phyloP scores from a whole-genome alignment of 768 basidiomycete genomes.

The Lentinula raphanica region DNA sequence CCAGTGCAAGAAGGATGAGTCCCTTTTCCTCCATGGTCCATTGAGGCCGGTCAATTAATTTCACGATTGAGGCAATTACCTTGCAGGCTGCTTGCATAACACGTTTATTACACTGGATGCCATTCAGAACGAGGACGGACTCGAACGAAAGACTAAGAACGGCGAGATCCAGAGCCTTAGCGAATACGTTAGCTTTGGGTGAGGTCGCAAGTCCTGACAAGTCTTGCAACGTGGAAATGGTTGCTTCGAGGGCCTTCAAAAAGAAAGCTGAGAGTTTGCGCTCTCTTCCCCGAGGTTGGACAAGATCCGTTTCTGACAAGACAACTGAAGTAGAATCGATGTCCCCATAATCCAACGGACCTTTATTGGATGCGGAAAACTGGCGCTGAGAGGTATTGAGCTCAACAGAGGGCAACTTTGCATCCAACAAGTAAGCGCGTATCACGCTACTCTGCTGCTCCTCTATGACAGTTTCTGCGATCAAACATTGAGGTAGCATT shows the following conservation, averaged over 20 bases:
- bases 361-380: not conserved
- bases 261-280: constrained; percentile 59
- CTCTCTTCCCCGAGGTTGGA: constrained; percentile 53
- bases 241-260: constrained; percentile 52
- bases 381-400: not conserved
- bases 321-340: not conserved
- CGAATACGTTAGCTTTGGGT: constrained; percentile 57
- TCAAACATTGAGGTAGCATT: constrained; percentile 64
- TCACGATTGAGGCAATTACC: constrained; percentile 30
- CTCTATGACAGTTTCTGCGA: constrained; percentile 57
- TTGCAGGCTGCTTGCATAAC: constrained; percentile 63
- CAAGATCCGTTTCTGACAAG: constrained; percentile 22
- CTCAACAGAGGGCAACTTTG: constrained; percentile 42
- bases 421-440: constrained; percentile 64
- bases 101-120: constrained; percentile 51
- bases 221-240: constrained; percentile 43
- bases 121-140: constrained; percentile 58
- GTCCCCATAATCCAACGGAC: not conserved
- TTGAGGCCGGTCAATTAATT: constrained; percentile 33
- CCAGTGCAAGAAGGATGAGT: constrained; percentile 58
- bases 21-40: constrained; percentile 65
- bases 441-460: constrained; percentile 55
- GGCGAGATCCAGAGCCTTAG: constrained; percentile 65
- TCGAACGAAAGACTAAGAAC: constrained; percentile 67
- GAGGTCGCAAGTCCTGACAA: constrained; percentile 25